Conservation (phyloP, 768 basidiomycete genomes). For the Exidia glandulosa region DNA sequence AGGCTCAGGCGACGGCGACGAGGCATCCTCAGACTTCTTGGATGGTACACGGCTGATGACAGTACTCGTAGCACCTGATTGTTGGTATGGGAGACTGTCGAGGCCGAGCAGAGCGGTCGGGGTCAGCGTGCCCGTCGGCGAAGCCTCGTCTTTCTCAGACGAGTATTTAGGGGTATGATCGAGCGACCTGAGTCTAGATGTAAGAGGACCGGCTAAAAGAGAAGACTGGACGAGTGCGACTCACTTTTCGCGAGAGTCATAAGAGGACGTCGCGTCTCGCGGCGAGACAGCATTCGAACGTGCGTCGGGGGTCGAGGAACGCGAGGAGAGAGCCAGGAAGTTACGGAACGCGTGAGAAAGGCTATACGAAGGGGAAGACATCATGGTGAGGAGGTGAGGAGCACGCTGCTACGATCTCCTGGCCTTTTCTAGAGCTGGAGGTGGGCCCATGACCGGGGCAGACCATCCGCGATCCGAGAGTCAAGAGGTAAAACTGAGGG, state of each 20-base stretch:
- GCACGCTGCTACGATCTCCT: no score
- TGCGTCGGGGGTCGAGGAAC: no score
- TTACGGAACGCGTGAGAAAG: no score
- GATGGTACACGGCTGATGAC: neutral
- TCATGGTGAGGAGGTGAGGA: no score
- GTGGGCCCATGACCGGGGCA: neutral
- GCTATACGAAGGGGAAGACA: no score
- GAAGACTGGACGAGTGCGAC: no score
- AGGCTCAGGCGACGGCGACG: neutral
- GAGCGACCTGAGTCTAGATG: neutral
- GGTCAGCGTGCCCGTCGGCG: neutral
- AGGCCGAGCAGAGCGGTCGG: neutral
- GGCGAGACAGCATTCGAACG: no score
- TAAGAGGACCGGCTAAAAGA: no score
- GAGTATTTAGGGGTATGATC: neutral
- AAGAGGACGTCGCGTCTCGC: no score
- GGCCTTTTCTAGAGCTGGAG: neutral
- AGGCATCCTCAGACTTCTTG: neutral
- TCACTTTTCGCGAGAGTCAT: no score
- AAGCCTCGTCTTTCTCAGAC: neutral
- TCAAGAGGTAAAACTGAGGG: neutral
- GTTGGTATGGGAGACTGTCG: neutral
- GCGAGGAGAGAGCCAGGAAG: no score
- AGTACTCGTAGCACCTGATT: neutral
- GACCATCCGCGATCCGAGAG: neutral